phyloP scores from a whole-genome alignment of 345 rosid species.

The Tarenaya hassleriana region DNA sequence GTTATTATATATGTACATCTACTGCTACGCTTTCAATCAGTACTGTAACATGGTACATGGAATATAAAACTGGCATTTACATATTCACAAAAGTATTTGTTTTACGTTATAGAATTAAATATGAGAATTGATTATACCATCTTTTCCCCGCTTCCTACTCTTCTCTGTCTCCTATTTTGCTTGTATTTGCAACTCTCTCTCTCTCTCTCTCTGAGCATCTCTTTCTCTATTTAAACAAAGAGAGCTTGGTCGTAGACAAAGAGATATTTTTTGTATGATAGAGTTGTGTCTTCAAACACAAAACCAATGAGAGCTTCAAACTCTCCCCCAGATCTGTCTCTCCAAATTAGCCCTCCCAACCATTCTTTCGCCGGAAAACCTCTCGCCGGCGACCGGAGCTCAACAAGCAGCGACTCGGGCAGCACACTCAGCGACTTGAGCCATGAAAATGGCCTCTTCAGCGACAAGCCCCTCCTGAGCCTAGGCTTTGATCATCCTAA shows the following conservation, averaged over 20 bases:
- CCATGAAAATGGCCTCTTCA: conserved; percentile 45
- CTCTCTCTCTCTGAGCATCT: background rate
- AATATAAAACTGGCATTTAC: too few species aligned
- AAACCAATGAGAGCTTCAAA: conserved; percentile 33
- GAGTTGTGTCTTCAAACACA: conserved; percentile 28
- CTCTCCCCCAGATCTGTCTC: conserved; percentile 69
- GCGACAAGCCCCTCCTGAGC: conserved; percentile 46
- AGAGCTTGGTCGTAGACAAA: background rate
- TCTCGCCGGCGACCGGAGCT: conserved; percentile 50
- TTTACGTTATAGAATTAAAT: too few species aligned
- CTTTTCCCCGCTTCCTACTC: background rate
- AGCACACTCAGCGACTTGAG: conserved; percentile 70
- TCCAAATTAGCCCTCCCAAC: conserved; percentile 76
- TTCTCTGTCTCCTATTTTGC: background rate
- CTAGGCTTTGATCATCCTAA: conserved; percentile 61
- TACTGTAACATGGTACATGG: too few species aligned
- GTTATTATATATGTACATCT: too few species aligned
- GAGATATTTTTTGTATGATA: conserved; percentile 21
- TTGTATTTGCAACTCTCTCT: conserved; percentile 2
- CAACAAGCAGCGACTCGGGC: conserved; percentile 59
- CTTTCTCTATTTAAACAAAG: conserved; percentile 29
- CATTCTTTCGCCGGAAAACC: conserved; percentile 31
- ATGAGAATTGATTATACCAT: background rate
- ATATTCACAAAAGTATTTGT: too few species aligned
- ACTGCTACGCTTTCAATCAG: too few species aligned